Evolutionary conservation across 768 basidiomycete species (phyloP).

Genomic region (Imleria badia): DNA sequence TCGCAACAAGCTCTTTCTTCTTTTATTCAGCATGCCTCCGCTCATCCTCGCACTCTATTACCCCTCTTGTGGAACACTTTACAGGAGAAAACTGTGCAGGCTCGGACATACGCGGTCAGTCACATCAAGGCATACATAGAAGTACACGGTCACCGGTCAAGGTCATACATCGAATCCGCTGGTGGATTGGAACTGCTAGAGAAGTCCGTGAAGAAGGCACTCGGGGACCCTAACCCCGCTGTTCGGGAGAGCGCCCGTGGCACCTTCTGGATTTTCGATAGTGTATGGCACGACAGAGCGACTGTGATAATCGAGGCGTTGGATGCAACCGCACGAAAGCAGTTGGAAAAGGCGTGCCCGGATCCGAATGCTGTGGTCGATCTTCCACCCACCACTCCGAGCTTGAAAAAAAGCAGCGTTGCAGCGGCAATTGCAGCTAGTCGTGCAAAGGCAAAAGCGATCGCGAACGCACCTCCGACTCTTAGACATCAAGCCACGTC

Average conservation of each 20-base stretch:
- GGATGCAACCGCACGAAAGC: conserved; percentile 70
- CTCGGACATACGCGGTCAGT: conserved; percentile 59
- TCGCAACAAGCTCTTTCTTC: conserved; percentile 71
- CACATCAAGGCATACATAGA: conserved; percentile 80
- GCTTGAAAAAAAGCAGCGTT: conserved; percentile 74
- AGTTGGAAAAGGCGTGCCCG: conserved; percentile 85
- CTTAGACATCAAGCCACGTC: conserved; percentile 83
- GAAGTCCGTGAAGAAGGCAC: conserved; percentile 65
- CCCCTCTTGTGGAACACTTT: conserved; percentile 66
- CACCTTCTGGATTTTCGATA: conserved; percentile 79
- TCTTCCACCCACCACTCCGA: conserved; percentile 52
- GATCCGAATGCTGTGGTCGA: conserved; percentile 43
- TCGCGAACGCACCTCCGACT: conserved; percentile 77
- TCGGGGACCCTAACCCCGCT: conserved; percentile 77
- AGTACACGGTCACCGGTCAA: conserved; percentile 64
- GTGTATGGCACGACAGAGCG: conserved; percentile 75
- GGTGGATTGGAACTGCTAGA: conserved; percentile 74
- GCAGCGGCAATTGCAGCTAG: conserved; percentile 89
- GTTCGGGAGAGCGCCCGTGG: conserved; percentile 73
- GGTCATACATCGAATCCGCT: conserved; percentile 62
- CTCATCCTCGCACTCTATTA: conserved; percentile 67
- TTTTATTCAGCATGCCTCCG: conserved; percentile 69
- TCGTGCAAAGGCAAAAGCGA: conserved; percentile 82
- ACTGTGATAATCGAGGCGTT: conserved; percentile 59
- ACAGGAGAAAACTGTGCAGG: conserved; percentile 80